A percentile compares a stretch with the other conserved stretches of the same genome.
These are phyloP conservation scores for Aspergillus cavernicola DNA, from an alignment of 495 filamentous ascomycete genomes.

Conservation along the genomic window DNA sequence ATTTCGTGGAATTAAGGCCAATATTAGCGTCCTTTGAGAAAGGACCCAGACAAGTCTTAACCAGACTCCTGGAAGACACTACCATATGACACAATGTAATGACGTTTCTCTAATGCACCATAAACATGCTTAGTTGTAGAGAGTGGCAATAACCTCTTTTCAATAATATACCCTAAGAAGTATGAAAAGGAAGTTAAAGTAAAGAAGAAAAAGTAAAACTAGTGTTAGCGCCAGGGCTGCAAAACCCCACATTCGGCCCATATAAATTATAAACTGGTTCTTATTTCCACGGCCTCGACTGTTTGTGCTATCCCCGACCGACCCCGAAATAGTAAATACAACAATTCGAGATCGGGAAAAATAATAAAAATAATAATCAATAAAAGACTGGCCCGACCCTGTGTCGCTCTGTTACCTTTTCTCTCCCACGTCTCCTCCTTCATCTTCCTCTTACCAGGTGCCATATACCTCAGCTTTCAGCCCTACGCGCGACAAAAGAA, in stretches of 20 bases:
- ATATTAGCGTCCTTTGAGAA: neutral
- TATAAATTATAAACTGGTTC: too few species aligned
- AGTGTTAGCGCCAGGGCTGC: conserved; percentile 6
- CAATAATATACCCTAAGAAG: neutral
- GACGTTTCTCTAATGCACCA: too few species aligned
- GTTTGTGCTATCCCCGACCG: conserved; percentile 30
- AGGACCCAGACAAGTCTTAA: neutral
- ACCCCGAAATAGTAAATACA: conserved; percentile 22
- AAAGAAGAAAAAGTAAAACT: conserved; percentile 3
- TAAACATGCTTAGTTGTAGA: neutral
- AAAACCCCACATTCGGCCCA: conserved; percentile 19
- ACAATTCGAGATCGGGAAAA: conserved; percentile 11
- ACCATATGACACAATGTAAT: neutral
- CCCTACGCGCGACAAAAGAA: neutral
- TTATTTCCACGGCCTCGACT: conserved; percentile 35
- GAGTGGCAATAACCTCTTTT: too few species aligned
- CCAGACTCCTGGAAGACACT: neutral
- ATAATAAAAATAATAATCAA: conserved; percentile 14
- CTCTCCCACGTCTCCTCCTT: conserved; percentile 4
- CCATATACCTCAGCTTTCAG: conserved; percentile 1
- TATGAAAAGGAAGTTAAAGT: neutral
- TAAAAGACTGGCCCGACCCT: conserved; percentile 16
- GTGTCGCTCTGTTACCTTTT: conserved; percentile 5
- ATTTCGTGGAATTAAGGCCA: too few species aligned
- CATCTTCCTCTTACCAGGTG: neutral